phyloP scores from a whole-genome alignment of 139 green algal species.

The Yamagishiella unicocca region DNA sequence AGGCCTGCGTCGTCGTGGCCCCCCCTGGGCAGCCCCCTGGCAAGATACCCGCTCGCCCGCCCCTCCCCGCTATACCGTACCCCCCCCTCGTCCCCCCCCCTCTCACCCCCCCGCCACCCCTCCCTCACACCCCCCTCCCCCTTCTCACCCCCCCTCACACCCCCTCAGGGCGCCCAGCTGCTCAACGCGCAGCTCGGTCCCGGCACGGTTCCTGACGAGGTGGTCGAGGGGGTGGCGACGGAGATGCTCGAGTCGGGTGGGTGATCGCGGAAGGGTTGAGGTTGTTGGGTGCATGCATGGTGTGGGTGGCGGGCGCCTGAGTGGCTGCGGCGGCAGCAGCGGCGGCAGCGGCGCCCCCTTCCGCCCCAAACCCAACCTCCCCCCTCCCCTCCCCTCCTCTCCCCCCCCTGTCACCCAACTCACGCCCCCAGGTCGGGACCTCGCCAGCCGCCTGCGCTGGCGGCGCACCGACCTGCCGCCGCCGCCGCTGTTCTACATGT shows the following conservation, averaged over 20 bases:
- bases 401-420: not conserved
- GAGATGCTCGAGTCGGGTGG: slow-evolving; percentile 44
- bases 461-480: not conserved
- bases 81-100: not conserved
- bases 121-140: no score
- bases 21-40: no score
- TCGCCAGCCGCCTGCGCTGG: slow-evolving; percentile 31
- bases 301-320: not conserved
- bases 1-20: no score
- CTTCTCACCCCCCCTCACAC: no score
- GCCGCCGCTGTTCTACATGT: slow-evolving; percentile 53
- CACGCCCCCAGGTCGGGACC: slow-evolving; percentile 30
- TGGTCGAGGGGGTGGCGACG: slow-evolving; percentile 23
- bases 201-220: slow-evolving; percentile 31
- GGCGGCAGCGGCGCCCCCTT: no score
- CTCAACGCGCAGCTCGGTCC: slow-evolving; percentile 35
- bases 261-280: not conserved
- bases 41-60: no score
- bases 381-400: not conserved
- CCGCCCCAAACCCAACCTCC: not conserved
- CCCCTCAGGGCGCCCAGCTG: slow-evolving; percentile 38
- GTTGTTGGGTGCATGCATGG: not conserved
- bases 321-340: no score
- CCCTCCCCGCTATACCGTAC: no score
- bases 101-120: no score